Evolutionary conservation across 345 rosid species (phyloP).

Genomic region (Brassica incana): DNA sequence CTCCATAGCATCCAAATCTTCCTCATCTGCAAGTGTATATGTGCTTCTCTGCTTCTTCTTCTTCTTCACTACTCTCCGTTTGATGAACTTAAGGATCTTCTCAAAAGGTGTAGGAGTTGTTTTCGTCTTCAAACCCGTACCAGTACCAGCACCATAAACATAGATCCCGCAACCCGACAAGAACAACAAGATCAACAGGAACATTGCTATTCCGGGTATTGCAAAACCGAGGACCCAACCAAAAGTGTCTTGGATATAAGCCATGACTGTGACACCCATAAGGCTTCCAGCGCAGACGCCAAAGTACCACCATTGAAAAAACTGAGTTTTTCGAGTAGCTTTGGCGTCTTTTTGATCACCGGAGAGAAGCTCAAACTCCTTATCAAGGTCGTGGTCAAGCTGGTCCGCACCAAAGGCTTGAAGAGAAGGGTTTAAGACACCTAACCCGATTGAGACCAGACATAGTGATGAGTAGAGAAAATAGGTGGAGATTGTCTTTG

Average conservation of each 20-base stretch:
- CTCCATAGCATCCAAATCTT: conserved; percentile 51
- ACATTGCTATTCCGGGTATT: conserved; percentile 69
- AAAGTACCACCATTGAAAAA: conserved; percentile 93
- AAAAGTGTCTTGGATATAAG: conserved; percentile 80
- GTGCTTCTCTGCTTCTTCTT: conserved; percentile 37
- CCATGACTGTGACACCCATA: conserved; percentile 80
- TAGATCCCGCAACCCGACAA: conserved; percentile 61
- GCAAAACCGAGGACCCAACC: conserved; percentile 96
- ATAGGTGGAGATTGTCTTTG: conserved; percentile 47
- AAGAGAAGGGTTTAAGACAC: conserved; percentile 81
- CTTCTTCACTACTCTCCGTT: conserved; percentile 40
- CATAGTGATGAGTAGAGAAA: conserved; percentile 73
- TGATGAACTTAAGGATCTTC: conserved; percentile 42
- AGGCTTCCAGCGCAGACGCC: conserved; percentile 86
- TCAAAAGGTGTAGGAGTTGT: conserved; percentile 29
- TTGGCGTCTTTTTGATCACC: conserved; percentile 45
- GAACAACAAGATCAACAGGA: conserved; percentile 49
- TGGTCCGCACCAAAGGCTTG: conserved; percentile 98
- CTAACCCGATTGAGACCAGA: conserved; percentile 78
- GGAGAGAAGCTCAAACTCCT: conserved; percentile 41
- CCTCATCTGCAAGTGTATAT: conserved; percentile 45
- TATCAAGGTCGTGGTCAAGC: conserved; percentile 49
- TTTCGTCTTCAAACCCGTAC: conserved; percentile 7
- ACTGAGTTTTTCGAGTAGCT: conserved; percentile 54
- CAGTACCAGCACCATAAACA: conserved; percentile 37